Evolutionary conservation across 768 basidiomycete species (phyloP).

Genomic region (Russula ochroleuca): DNA sequence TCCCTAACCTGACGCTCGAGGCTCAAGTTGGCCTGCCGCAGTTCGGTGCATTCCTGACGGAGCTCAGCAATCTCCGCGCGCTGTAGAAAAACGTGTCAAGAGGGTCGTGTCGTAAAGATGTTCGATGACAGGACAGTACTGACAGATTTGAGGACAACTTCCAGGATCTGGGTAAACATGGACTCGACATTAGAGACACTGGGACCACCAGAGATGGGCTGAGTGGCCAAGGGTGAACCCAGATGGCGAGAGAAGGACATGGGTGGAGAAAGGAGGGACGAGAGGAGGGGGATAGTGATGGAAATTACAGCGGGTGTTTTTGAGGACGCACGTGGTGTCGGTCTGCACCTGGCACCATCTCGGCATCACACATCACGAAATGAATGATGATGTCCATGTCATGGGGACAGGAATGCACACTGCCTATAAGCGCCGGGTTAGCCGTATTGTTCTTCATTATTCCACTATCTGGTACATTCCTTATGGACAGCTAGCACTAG

Average conservation of each 20-base stretch:
- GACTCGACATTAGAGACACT: constrained; percentile 37
- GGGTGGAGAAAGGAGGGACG: constrained; percentile 12
- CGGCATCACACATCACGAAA: not conserved
- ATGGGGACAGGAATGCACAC: too few species aligned
- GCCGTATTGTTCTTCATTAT: too few species aligned
- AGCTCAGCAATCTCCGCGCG: constrained; percentile 69
- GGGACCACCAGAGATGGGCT: not conserved
- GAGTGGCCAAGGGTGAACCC: not conserved
- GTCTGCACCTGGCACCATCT: not conserved
- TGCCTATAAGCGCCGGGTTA: too few species aligned
- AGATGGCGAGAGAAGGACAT: constrained; percentile 7
- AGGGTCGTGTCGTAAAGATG: not conserved
- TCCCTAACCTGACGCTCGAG: constrained; percentile 77
- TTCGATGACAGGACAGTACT: constrained; percentile 31
- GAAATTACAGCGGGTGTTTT: constrained; percentile 6
- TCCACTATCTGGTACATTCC: too few species aligned
- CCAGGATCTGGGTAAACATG: constrained; percentile 79
- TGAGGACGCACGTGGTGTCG: not conserved
- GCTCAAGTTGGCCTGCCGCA: constrained; percentile 65
- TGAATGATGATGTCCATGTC: too few species aligned
- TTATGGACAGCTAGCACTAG: too few species aligned
- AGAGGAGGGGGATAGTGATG: constrained; percentile 1
- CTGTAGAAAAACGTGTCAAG: constrained; percentile 37
- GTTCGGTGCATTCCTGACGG: constrained; percentile 70
- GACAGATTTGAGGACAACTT: constrained; percentile 71